A percentile compares a stretch with the other conserved stretches of the same genome.
Conservation (phyloP, 805 yeast species). For the Saturnispora ahearnii region DNA sequence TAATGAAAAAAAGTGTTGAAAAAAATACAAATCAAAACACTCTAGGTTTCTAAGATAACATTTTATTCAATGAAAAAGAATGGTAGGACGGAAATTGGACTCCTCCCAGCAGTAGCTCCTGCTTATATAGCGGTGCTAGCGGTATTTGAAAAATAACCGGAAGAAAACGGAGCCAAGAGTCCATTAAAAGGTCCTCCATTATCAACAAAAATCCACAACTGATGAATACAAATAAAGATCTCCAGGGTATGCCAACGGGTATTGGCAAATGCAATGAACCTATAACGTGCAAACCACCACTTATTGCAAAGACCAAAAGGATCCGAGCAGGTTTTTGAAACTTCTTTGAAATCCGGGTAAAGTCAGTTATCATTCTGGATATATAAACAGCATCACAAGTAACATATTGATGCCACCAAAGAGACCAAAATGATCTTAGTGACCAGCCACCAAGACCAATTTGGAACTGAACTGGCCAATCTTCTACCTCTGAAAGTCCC, state of each 20-base stretch:
- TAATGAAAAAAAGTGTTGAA: neutral
- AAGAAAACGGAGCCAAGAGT: neutral
- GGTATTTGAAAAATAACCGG: neutral
- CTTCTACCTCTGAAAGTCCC: constrained; percentile 5
- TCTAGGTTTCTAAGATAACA: neutral
- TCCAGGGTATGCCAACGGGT: constrained; percentile 1
- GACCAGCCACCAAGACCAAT: constrained; percentile 1
- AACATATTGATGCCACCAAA: constrained; percentile 14
- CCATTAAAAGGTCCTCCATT: neutral
- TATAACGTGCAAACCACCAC: neutral
- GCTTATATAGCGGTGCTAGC: neutral
- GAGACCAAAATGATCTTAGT: constrained; percentile 9
- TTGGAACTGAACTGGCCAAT: constrained; percentile 12
- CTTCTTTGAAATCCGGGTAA: neutral
- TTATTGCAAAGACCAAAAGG: constrained; percentile 55
- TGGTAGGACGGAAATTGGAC: neutral
- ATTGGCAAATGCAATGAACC: neutral
- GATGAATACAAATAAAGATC: constrained; percentile 1
- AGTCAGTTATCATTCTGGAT: neutral
- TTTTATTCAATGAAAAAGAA: neutral
- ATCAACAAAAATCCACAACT: neutral
- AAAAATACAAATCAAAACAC: neutral
- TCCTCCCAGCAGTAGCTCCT: neutral
- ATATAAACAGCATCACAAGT: constrained; percentile 7
- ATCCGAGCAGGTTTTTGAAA: constrained; percentile 11